Percentiles rank a stretch among this genome's conserved stretches.
Conservation (phyloP, 2,329 filamentous ascomycete genomes). For the Claviceps citrina region DNA sequence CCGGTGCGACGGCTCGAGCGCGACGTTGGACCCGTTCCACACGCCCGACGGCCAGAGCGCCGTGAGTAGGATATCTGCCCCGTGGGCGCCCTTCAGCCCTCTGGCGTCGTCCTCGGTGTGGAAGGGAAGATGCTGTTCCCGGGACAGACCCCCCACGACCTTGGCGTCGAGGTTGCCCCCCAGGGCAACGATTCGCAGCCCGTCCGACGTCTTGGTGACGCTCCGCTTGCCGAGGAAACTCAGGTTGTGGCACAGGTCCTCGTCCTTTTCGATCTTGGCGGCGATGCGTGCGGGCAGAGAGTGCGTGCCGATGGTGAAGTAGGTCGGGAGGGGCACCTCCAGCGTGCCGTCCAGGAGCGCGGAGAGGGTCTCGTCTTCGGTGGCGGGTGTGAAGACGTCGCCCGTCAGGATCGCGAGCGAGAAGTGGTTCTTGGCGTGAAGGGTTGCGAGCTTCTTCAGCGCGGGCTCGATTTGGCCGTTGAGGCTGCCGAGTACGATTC, state of each 20-base stretch:
- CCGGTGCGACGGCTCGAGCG: constrained; percentile 41
- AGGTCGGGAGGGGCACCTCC: constrained; percentile 63
- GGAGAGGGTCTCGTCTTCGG: constrained; percentile 42
- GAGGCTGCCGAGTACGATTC: constrained; percentile 69
- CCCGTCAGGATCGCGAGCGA: constrained; percentile 72
- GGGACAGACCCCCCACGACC: constrained; percentile 45
- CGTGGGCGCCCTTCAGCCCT: constrained; percentile 57
- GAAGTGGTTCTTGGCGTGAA: constrained; percentile 82
- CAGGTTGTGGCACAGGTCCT: constrained; percentile 75
- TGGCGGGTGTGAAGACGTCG: constrained; percentile 56
- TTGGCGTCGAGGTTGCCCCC: constrained; percentile 56
- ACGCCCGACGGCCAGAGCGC: constrained; percentile 70
- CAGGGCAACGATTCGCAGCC: constrained; percentile 71
- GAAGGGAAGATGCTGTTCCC: constrained; percentile 59
- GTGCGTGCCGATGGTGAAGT: constrained; percentile 68
- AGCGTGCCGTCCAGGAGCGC: constrained; percentile 60
- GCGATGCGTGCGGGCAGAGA: constrained; percentile 57
- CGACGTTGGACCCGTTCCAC: constrained; percentile 49
- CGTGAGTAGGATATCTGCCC: constrained; percentile 75
- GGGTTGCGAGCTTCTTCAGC: constrained; percentile 62
- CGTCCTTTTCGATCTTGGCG: constrained; percentile 57
- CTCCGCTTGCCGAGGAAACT: constrained; percentile 80
- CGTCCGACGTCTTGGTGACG: constrained; percentile 77
- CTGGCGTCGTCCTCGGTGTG: constrained; percentile 68
- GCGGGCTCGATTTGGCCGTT: constrained; percentile 62